Evolutionary conservation across 441 rosid genomes (phyloP), one percentile per base, ranked within the genome.

Genomic region (Populus hybrid): DNA sequence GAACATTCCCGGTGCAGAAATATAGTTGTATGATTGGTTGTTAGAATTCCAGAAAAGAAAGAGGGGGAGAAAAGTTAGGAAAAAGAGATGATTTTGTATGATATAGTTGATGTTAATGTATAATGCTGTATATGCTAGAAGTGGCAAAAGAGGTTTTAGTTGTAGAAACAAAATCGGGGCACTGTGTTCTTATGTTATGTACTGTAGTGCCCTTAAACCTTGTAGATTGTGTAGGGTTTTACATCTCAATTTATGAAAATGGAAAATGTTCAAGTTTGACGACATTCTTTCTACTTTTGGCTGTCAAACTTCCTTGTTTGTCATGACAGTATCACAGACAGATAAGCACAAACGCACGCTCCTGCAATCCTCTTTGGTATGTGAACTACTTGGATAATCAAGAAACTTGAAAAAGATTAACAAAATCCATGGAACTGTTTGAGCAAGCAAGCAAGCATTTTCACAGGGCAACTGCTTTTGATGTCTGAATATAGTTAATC

Each of bases 101-200:
- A 11, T 2, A 29, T 40, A 7, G 42, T 9, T 74, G 74, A 77
- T 16, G 71, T 53, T 56, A n/a, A 72, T 72, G 29, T 42, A 64
- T 77, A 82, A 80, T 45, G 69, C 36, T 75, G 83, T 83, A 80
- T 67, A 83, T 76, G 79, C 63, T 71, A 74, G 82, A 21, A 73
- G 53, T 16, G 36, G 59, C 53, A 35, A 53, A 61, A 69, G 68
- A 50, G 26, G 66, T 14, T 26, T 23, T 71, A 64, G 79, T 59
- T 67, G 70, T 71, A 63, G 74, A n/a, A 72, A 18, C 3, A 76
- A 10, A 10, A 28, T 36, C 9, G 9, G 40, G 69, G 42, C 61
- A 63, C 71, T 71, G 16, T 24, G 7, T 61, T 20, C 9, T 61
- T 1, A 61, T 59, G 64, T n/a, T 21, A 28, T 74, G 74, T 50